These are phyloP conservation scores for Colletotrichum melonis DNA, from an alignment of 2,329 filamentous ascomycete species.

Conservation along the genomic window DNA sequence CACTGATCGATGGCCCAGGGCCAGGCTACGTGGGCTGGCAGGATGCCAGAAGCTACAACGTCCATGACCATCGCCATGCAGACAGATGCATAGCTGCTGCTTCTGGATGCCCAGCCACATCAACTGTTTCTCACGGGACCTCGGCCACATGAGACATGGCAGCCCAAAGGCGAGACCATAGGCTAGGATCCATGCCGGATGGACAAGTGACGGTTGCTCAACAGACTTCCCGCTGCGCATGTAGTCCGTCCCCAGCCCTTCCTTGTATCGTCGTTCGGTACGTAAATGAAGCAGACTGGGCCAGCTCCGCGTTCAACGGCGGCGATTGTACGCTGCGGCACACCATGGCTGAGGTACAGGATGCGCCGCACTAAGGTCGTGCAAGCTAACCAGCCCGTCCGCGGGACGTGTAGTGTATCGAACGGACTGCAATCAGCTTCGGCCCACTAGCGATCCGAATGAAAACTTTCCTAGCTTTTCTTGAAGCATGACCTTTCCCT, in stretches of 20 bases:
- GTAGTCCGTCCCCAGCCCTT: not conserved
- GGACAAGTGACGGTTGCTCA: conserved; percentile 30
- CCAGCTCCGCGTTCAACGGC: conserved; percentile 8
- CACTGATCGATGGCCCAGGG: not conserved
- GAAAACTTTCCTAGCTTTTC: not conserved
- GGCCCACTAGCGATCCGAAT: not conserved
- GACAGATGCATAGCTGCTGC: not conserved
- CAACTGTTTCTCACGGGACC: conserved; percentile 29
- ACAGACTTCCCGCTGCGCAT: conserved; percentile 34
- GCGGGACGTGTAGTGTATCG: not conserved
- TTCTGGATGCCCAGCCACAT: conserved; percentile 19
- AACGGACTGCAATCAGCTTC: not conserved
- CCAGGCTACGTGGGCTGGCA: not conserved
- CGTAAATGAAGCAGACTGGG: not conserved
- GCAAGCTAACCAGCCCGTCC: not conserved
- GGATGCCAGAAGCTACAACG: conserved; percentile 6
- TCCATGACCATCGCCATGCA: not conserved
- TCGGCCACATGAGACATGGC: conserved; percentile 17
- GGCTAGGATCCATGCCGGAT: conserved; percentile 28
- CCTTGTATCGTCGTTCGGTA: conserved; percentile 1
- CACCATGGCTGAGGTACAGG: not conserved
- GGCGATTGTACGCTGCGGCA: conserved; percentile 8
- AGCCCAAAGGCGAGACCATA: not conserved
- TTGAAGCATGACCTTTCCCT: not conserved
- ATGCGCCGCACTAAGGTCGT: not conserved